Conservation (phyloP, 2,329 filamentous ascomycete genomes). For the Epichloe elymi region DNA sequence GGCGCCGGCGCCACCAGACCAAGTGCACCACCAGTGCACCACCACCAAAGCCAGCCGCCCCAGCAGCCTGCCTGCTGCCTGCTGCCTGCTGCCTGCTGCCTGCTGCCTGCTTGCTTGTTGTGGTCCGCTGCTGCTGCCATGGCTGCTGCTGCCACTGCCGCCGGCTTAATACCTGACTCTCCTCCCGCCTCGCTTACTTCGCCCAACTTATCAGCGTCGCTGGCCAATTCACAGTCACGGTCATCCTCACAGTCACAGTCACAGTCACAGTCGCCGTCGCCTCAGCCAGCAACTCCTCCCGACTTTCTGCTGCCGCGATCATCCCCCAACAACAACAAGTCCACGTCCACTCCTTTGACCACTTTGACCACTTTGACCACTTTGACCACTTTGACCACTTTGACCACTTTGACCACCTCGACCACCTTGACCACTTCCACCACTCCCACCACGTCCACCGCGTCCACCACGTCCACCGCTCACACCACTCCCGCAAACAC, state of each 20-base stretch:
- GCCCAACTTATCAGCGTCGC: conserved; percentile 5
- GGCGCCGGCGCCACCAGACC: too few species aligned
- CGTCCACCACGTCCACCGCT: conserved; percentile 7
- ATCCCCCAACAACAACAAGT: conserved; percentile 3
- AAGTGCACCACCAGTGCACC: too few species aligned
- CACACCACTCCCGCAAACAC: conserved; percentile 11
- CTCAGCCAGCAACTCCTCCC: conserved; percentile 19
- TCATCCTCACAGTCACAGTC: conserved; percentile 6
- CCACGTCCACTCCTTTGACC: conserved; percentile 6
- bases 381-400: background rate
- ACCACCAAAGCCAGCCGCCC: too few species aligned
- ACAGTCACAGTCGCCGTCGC: conserved; percentile 17
- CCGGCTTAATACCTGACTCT: background rate
- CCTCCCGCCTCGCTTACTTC: background rate
- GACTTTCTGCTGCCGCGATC: conserved; percentile 12
- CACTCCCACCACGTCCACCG: conserved; percentile 8
- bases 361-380: background rate
- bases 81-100: too few species aligned
- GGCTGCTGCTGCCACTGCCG: background rate
- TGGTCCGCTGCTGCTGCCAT: too few species aligned
- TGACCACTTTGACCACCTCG: conserved; percentile 2
- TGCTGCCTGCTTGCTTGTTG: too few species aligned
- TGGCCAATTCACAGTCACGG: conserved; percentile 6
- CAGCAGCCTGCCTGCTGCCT: too few species aligned
- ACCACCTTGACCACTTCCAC: conserved; percentile 6